Percentiles rank a stretch among this genome's conserved stretches.
These are phyloP conservation scores for Selaginella moellendorffii DNA, from an alignment of 75 land plant species.

Conservation along the genomic window DNA sequence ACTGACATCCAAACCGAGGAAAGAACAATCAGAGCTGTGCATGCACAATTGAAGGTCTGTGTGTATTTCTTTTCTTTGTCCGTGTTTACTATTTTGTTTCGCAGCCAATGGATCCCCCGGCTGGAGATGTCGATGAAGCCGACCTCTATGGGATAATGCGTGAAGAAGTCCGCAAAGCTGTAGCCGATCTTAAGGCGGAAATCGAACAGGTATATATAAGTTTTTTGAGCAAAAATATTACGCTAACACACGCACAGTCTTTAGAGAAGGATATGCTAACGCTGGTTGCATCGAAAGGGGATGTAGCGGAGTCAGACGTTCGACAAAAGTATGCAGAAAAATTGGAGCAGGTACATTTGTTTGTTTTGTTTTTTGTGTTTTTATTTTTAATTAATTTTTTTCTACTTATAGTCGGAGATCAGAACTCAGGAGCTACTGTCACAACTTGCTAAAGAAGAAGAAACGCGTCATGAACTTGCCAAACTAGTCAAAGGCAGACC, in stretches of 20 bases:
- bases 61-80: neutral
- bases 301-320: neutral
- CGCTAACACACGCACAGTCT: neutral
- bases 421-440: neutral
- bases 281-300: neutral
- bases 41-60: slow-evolving; percentile 51
- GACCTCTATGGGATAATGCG: slow-evolving; percentile 56
- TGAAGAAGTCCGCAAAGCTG: slow-evolving; percentile 62
- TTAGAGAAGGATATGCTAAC: neutral
- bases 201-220: slow-evolving; percentile 55
- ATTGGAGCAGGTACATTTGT: neutral
- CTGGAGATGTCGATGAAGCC: slow-evolving; percentile 35
- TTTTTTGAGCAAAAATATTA: too few species aligned
- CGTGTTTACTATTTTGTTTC: neutral
- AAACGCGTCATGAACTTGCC: neutral
- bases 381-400: neutral
- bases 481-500: neutral
- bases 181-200: slow-evolving; percentile 50
- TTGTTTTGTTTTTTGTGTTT: neutral
- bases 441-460: neutral
- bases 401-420: neutral
- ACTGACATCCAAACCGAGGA: slow-evolving; percentile 22
- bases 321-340: neutral
- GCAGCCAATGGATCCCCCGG: slow-evolving; percentile 31
- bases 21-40: slow-evolving; percentile 71